Conservation (phyloP, 225 moss, liverwort and hornwort species). For the Straminergon stramineum region DNA sequence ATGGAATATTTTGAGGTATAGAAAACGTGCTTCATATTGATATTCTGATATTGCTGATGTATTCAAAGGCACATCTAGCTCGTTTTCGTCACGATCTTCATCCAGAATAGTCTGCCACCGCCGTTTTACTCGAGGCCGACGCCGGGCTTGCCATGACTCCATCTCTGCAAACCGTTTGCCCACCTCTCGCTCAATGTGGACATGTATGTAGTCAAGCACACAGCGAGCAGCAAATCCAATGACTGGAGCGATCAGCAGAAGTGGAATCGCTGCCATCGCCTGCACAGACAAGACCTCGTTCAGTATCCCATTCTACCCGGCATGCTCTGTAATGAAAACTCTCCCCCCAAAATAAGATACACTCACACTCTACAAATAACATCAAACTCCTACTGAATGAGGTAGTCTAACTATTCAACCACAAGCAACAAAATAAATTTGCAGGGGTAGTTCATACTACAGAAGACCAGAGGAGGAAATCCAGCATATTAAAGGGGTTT, state of each 20-base stretch:
- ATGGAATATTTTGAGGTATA: not conserved
- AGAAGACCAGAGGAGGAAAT: not conserved
- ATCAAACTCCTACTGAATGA: not conserved
- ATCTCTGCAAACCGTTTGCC: slow-evolving; percentile 19
- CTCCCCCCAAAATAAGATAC: not conserved
- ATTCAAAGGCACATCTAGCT: not conserved
- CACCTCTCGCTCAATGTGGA: slow-evolving; percentile 23
- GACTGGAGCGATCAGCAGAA: slow-evolving; percentile 29
- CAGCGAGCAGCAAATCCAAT: slow-evolving; percentile 28
- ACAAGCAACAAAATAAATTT: not conserved
- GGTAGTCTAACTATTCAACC: not conserved
- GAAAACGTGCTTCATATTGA: slow-evolving; percentile 13
- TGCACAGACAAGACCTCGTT: not conserved
- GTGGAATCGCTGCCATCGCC: slow-evolving; percentile 15
- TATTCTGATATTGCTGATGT: slow-evolving; percentile 4
- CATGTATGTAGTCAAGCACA: slow-evolving; percentile 24
- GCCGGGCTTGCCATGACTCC: slow-evolving; percentile 23
- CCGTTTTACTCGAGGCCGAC: slow-evolving; percentile 29
- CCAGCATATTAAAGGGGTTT: not conserved
- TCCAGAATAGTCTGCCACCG: slow-evolving; percentile 36
- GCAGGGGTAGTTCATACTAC: not conserved
- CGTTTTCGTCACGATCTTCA: slow-evolving; percentile 22
- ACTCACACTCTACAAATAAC: not conserved
- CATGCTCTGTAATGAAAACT: not conserved
- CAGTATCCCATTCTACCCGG: not conserved